Conservation (phyloP, 208 protist genomes). For the Acanthamoeba triangularis region DNA sequence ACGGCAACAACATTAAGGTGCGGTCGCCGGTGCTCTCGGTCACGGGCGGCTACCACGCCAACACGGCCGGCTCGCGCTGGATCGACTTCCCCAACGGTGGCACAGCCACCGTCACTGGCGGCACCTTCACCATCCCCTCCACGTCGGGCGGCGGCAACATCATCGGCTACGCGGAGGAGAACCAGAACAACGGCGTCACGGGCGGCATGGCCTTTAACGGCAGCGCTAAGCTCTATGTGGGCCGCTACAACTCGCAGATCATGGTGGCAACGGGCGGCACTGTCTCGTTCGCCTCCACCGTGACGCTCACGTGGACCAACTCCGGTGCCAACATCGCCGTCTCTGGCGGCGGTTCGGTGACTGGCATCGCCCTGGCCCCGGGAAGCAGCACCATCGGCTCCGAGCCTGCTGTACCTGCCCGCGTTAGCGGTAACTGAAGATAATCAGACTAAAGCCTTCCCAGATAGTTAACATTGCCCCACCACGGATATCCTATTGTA, state of each 20-base stretch:
- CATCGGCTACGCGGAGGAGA: not conserved
- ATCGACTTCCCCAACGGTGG: not conserved
- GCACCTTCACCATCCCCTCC: not conserved
- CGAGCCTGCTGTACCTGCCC: not conserved
- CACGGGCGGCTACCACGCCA: not conserved
- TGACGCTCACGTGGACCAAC: not conserved
- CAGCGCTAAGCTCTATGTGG: not conserved
- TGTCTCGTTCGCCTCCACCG: not conserved
- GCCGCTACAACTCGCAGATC: conserved; percentile 13
- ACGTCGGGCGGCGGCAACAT: not conserved
- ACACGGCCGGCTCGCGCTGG: not conserved
- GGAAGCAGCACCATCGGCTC: not conserved
- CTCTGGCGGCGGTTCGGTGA: not conserved
- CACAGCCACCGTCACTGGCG: not conserved
- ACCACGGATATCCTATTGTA: too few relatives aligned
- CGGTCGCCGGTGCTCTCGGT: not conserved
- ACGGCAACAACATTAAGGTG: not conserved
- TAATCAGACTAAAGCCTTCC: too few relatives aligned
- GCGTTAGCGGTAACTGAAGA: not conserved
- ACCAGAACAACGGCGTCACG: conserved; percentile 11
- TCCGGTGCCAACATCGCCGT: not conserved
- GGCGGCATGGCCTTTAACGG: not conserved
- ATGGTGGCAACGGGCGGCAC: not conserved
- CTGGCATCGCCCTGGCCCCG: not conserved
- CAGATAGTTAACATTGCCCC: too few relatives aligned